A percentile compares a stretch with the other conserved stretches of the same genome.
These are phyloP conservation scores for Podaxis rugospora DNA, from an alignment of 768 basidiomycete species.

Conservation along the genomic window DNA sequence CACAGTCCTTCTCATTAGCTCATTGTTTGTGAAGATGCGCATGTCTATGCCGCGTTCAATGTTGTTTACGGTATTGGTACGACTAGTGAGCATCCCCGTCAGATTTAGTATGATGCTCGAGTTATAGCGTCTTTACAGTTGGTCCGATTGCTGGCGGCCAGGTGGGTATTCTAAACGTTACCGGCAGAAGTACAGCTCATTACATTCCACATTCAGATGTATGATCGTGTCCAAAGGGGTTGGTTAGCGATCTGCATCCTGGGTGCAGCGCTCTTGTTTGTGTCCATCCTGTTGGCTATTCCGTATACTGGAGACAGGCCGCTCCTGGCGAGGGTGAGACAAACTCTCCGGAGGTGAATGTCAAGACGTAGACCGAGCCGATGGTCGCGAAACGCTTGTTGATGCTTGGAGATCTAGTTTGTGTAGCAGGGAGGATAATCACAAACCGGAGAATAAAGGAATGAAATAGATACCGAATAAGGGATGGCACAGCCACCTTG, in stretches of 20 bases:
- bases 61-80: constrained; percentile 65
- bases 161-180: constrained; percentile 24
- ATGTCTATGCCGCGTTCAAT: constrained; percentile 74
- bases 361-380: neutral
- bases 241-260: constrained; percentile 59
- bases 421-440: neutral
- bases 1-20: constrained; percentile 1
- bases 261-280: constrained; percentile 34
- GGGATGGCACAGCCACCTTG: constrained; percentile 14
- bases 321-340: constrained; percentile 16
- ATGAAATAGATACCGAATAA: neutral
- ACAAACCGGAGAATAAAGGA: neutral
- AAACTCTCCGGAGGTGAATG: neutral
- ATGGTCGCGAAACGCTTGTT: neutral
- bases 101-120: neutral
- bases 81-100: constrained; percentile 36
- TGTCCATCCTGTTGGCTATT: constrained; percentile 35
- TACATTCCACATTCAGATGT: constrained; percentile 39
- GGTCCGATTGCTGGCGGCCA: constrained; percentile 72
- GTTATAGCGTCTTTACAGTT: constrained; percentile 32
- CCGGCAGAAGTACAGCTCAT: neutral
- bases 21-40: constrained; percentile 47
- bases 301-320: constrained; percentile 49
- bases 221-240: constrained; percentile 48
- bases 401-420: neutral